A percentile compares a stretch with the other conserved stretches of the same genome.
Conservation (phyloP, 2,329 filamentous ascomycete species). For the Clarireedia paspali region DNA sequence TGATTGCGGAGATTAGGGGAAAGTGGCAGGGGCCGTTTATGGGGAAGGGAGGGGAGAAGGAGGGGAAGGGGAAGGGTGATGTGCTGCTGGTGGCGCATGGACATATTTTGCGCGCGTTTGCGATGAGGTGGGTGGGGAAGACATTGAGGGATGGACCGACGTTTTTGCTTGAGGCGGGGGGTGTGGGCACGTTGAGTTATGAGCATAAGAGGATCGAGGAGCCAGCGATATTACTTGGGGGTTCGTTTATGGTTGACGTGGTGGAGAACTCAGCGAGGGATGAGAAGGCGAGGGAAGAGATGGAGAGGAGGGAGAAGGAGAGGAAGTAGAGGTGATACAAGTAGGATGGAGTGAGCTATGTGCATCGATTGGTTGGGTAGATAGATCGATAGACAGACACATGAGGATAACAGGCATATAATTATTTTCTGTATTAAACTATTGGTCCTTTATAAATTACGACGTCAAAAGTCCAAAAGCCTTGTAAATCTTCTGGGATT, state of each 20-base stretch:
- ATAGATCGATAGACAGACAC: not conserved
- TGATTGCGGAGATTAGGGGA: conserved; percentile 68
- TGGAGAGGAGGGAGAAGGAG: not conserved
- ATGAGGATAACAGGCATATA: not conserved
- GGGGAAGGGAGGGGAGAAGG: conserved; percentile 36
- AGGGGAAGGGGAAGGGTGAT: conserved; percentile 39
- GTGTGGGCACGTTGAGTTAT: conserved; percentile 75
- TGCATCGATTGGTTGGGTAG: not conserved
- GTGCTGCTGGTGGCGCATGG: conserved; percentile 82
- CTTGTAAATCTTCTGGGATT: too few relatives aligned
- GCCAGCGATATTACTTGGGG: conserved; percentile 71
- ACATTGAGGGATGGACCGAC: conserved; percentile 63
- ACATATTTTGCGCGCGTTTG: conserved; percentile 81
- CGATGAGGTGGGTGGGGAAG: conserved; percentile 76
- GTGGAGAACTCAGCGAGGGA: conserved; percentile 15
- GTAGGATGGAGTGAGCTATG: not conserved
- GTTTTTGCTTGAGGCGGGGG: conserved; percentile 83
- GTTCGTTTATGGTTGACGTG: conserved; percentile 38
- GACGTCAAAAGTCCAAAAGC: too few relatives aligned
- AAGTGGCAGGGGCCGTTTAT: conserved; percentile 54
- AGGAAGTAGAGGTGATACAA: not conserved
- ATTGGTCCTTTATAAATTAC: too few relatives aligned
- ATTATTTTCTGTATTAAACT: too few relatives aligned
- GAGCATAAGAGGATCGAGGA: conserved; percentile 73
- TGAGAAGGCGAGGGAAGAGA: conserved; percentile 5